These are phyloP conservation scores for Alternaria sp. DNA, from an alignment of 2,329 filamentous ascomycete genomes.

Conservation along the genomic window DNA sequence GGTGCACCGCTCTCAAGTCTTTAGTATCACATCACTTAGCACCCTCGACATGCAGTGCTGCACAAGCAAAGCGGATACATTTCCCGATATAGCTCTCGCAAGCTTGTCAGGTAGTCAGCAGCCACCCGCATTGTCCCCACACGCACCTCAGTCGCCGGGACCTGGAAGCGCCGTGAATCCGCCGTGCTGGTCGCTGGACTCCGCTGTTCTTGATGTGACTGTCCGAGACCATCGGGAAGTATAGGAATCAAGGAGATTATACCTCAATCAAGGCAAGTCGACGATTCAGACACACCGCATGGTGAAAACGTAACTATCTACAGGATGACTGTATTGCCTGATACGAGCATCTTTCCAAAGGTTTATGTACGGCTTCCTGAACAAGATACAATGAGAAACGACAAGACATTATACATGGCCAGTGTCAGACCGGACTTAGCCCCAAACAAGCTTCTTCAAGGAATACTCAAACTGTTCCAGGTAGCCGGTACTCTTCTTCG, in stretches of 20 bases:
- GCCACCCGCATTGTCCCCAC: slow-evolving; percentile 4
- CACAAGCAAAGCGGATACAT: neutral
- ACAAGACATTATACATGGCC: neutral
- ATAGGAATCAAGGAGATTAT: neutral
- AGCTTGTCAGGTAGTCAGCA: neutral
- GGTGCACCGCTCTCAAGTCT: neutral
- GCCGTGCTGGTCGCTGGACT: neutral
- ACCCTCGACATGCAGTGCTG: neutral
- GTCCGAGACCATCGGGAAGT: neutral
- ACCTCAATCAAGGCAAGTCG: neutral
- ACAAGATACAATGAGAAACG: neutral
- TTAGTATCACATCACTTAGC: neutral
- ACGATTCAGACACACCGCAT: neutral
- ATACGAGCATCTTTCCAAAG: neutral
- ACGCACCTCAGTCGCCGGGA: neutral
- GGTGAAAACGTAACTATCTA: neutral
- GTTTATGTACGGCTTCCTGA: neutral
- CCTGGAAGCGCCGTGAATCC: neutral
- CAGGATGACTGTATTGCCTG: neutral
- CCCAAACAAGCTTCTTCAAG: slow-evolving; percentile 93
- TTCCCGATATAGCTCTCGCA: slow-evolving; percentile 6
- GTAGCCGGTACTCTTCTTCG: slow-evolving; percentile 83
- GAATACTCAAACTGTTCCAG: slow-evolving; percentile 87
- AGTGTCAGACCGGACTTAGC: slow-evolving; percentile 22
- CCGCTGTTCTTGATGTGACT: neutral